Percentiles rank a stretch among this genome's conserved stretches.
These are phyloP conservation scores for Hymenoscyphus linearis DNA, from an alignment of 2,329 filamentous ascomycete species.

Conservation along the genomic window DNA sequence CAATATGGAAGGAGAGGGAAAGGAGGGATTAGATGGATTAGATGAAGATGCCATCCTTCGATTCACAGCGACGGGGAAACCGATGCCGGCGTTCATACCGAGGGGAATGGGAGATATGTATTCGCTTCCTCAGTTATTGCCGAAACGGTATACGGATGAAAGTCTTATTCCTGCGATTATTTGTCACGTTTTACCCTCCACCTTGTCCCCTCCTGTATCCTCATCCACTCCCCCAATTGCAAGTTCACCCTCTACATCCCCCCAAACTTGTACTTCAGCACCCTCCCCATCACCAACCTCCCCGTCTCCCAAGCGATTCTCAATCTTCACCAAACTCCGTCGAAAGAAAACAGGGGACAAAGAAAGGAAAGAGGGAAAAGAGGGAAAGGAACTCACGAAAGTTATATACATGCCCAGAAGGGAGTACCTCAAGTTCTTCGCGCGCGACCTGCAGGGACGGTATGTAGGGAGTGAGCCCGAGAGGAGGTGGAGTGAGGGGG, in stretches of 20 bases:
- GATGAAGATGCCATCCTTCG: slow-evolving; percentile 12
- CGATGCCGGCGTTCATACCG: slow-evolving; percentile 16
- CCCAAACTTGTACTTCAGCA: no score
- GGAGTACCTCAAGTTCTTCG: slow-evolving; percentile 30
- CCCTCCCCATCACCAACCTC: neutral
- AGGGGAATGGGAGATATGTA: slow-evolving; percentile 18
- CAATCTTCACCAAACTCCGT: neutral
- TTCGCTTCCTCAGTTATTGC: slow-evolving; percentile 23
- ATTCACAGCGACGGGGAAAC: slow-evolving; percentile 27
- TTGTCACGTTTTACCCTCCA: slow-evolving; percentile 11
- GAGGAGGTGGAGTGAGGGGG: slow-evolving; percentile 29
- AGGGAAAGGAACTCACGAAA: slow-evolving; percentile 19
- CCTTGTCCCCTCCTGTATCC: slow-evolving; percentile 3
- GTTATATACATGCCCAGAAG: slow-evolving; percentile 30
- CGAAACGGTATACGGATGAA: slow-evolving; percentile 27
- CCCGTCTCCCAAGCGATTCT: neutral
- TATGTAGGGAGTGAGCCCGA: slow-evolving; percentile 30
- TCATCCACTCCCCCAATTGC: no score
- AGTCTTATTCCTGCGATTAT: slow-evolving; percentile 31
- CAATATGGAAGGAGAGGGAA: no score
- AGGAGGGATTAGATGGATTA: neutral
- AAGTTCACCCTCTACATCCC: no score
- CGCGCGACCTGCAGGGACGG: slow-evolving; percentile 23
- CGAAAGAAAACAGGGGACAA: slow-evolving; percentile 4
- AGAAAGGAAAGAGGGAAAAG: slow-evolving; percentile 9